Evolutionary conservation across 2,329 filamentous ascomycete species (phyloP), one percentile per base, ranked within the genome.

Genomic region (Verticillium klebahnii): DNA sequence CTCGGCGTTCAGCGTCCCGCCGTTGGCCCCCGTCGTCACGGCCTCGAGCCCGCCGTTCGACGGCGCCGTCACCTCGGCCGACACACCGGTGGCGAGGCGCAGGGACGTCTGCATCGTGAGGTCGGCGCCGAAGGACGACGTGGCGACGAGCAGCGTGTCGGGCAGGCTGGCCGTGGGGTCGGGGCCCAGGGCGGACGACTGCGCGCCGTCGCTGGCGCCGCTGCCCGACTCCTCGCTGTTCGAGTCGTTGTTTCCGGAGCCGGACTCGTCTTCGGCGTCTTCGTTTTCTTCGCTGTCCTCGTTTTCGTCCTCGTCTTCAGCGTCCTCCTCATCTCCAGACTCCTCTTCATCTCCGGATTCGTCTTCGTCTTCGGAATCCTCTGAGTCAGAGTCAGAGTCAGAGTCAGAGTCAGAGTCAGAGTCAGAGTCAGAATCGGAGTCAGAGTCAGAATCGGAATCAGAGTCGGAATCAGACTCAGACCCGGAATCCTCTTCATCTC

Each of bases 61-160:
- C 39, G n/a, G 40, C 15, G 45, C 40, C 58, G 23, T 59, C 45
- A 45, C 50, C 58, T 39, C 37, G 25, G 17, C 58, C 58, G 29
- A 54, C n/a, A 29, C 39, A n/a, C 58, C 58, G 29, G 29, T 54
- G 17, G 58, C 40, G 32, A 59, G 50, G 58, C 31, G n/a, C 17
- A 59, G 50, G 29, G 58, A 55, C 6, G 58, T 59, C 32, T 59
- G 58, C 31, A 59, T 32, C 11, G 58, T 59, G 45, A 55, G 31
- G 57, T 34, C 45, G 3, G 40, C 57, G 57, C 40, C 37, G n/a
- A 32, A 19, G 23, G 37, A 52, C 6, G 45, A 52, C 45, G 45
- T 52, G 17, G 45, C 45, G 2, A 52, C 45, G n/a, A 52, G 45
- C 12, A 52, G 45, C 45, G 45, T 52, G 19, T 19, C 45, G 19